phyloP scores from a whole-genome alignment of 768 basidiomycete genomes.

The Stropharia rugosoannulata region DNA sequence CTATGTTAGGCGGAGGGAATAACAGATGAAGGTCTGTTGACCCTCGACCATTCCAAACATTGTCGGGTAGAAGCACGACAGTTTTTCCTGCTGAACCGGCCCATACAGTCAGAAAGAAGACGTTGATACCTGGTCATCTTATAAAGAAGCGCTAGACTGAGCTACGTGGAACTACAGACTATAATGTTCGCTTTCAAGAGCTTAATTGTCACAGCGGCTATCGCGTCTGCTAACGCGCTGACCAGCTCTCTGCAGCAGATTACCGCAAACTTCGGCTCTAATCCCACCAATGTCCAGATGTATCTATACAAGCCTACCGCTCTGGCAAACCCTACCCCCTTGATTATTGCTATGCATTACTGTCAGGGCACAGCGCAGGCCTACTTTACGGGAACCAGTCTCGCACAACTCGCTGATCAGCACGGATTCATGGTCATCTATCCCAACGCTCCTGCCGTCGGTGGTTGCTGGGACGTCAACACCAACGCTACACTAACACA shows the following conservation, averaged over 20 bases:
- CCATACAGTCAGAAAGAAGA: too few species aligned
- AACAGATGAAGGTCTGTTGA: too few species aligned
- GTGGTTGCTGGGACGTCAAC: conserved; percentile 54
- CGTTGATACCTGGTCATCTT: too few species aligned
- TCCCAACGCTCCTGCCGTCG: conserved; percentile 37
- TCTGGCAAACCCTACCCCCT: conserved; percentile 34
- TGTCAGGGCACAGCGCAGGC: conserved; percentile 51
- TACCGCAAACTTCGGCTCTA: conserved; percentile 43
- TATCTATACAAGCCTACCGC: conserved; percentile 42
- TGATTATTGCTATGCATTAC: conserved; percentile 54
- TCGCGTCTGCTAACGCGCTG: conserved; percentile 9
- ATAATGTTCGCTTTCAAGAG: conserved; percentile 14
- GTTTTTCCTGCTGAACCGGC: too few species aligned
- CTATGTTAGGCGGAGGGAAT: too few species aligned
- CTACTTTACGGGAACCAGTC: conserved; percentile 47
- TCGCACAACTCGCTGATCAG: conserved; percentile 48
- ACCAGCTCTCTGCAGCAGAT: conserved; percentile 34
- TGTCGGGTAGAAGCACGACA: too few species aligned
- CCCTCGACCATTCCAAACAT: too few species aligned
- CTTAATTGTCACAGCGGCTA: conserved; percentile 5
- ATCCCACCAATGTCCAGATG: conserved; percentile 51
- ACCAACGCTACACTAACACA: conserved; percentile 50
- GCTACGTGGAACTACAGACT: too few species aligned
- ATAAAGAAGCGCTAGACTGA: too few species aligned
- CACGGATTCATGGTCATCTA: conserved; percentile 54